A percentile compares a stretch with the other conserved stretches of the same genome.
Evolutionary conservation across 202 grass and related monocot species (phyloP).

Genomic region (Alloteropsis angusta): DNA sequence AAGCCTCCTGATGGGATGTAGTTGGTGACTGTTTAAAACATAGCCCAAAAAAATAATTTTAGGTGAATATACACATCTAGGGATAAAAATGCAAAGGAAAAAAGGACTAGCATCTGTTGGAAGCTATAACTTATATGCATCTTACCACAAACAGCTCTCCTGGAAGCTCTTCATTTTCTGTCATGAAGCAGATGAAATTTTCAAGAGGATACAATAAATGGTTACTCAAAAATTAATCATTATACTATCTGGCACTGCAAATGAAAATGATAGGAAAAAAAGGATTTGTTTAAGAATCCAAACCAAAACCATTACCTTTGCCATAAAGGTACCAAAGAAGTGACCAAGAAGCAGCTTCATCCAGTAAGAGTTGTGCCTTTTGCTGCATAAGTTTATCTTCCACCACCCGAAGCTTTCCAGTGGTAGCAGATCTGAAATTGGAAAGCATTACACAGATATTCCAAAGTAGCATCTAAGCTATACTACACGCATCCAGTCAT

Average conservation of each 20-base stretch:
- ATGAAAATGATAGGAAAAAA: not conserved
- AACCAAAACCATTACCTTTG: conserved; percentile 48
- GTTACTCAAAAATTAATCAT: not conserved
- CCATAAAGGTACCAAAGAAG: conserved; percentile 98
- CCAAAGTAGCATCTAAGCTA: conserved; percentile 5
- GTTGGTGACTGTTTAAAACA: conserved; percentile 54
- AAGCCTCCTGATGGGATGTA: conserved; percentile 89
- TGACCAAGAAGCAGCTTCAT: conserved; percentile 97
- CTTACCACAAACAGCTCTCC: conserved; percentile 66
- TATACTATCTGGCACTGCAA: conserved; percentile 6
- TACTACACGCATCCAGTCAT: not conserved
- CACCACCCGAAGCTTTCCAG: conserved; percentile 52
- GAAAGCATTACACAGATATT: conserved; percentile 17
- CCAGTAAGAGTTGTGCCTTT: conserved; percentile 75
- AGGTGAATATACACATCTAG: conserved; percentile 4
- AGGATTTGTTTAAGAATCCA: not conserved
- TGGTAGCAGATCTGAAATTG: conserved; percentile 51
- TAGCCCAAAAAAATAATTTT: conserved; percentile 4
- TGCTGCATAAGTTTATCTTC: conserved; percentile 89
- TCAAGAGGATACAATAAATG: conserved; percentile 19
- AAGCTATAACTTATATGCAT: not conserved
- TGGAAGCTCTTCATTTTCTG: conserved; percentile 81
- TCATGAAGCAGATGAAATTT: conserved; percentile 37
- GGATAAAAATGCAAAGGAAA: not conserved
- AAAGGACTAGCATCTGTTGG: not conserved